These are phyloP conservation scores for Teunomyces aglyptinius DNA, from an alignment of 805 yeast genomes.

Conservation along the genomic window DNA sequence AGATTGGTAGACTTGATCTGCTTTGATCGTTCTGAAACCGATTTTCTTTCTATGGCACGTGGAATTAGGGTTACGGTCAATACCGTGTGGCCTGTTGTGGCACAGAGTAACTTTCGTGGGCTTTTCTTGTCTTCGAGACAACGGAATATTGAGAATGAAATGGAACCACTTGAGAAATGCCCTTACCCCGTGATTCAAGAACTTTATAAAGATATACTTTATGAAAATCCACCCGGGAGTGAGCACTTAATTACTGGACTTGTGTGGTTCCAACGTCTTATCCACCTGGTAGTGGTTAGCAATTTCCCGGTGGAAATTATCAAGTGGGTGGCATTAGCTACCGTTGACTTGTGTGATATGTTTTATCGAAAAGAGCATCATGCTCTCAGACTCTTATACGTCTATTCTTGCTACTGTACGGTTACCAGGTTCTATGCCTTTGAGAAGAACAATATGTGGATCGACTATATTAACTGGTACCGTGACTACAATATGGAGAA, in stretches of 20 bases:
- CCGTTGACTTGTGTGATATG: constrained; percentile 15
- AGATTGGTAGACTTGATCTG: constrained; percentile 26
- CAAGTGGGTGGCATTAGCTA: constrained; percentile 22
- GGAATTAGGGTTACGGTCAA: constrained; percentile 14
- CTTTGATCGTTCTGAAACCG: constrained; percentile 18
- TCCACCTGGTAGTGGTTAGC: constrained; percentile 11
- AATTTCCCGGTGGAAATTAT: constrained; percentile 32
- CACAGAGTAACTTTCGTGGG: neutral
- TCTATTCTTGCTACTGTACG: constrained; percentile 18
- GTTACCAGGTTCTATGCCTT: constrained; percentile 21
- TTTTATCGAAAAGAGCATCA: constrained; percentile 19
- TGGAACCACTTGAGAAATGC: constrained; percentile 5
- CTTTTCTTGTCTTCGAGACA: constrained; percentile 1
- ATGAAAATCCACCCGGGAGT: neutral
- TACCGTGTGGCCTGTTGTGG: neutral
- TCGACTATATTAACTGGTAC: constrained; percentile 24
- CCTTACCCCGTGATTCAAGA: neutral
- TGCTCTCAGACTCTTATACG: constrained; percentile 25
- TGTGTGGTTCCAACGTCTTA: constrained; percentile 12
- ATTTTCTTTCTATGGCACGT: constrained; percentile 18
- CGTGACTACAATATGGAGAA: constrained; percentile 10
- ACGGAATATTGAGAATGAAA: constrained; percentile 5
- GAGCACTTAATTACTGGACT: constrained; percentile 9
- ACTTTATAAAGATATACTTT: neutral
- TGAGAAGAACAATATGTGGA: constrained; percentile 24